Conservation (phyloP, 148 eudicot genomes). For the Heliosperma pusillum region DNA sequence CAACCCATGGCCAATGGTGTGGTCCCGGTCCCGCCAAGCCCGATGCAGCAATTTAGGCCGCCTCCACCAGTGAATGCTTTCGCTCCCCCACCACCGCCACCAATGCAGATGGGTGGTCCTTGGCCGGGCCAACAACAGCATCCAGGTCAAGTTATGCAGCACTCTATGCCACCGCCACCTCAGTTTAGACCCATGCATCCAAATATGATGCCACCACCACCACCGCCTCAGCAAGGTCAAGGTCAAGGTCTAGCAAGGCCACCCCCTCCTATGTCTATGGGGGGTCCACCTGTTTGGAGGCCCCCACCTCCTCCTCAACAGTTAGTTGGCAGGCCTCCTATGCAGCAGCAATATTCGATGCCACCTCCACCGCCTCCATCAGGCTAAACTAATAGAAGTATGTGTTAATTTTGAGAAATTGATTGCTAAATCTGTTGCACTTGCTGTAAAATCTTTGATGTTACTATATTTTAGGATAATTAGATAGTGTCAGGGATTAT, state of each 20-base stretch:
- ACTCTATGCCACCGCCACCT: slow-evolving; percentile 47
- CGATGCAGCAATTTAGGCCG: slow-evolving; percentile 45
- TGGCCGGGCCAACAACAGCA: slow-evolving; percentile 72
- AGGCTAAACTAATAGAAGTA: slow-evolving; percentile 11
- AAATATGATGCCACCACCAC: slow-evolving; percentile 76
- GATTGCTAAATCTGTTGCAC: slow-evolving; percentile 1
- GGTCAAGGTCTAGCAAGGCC: slow-evolving; percentile 33
- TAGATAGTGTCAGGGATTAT: not conserved
- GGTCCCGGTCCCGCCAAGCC: slow-evolving; percentile 51
- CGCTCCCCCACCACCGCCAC: slow-evolving; percentile 39
- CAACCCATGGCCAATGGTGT: slow-evolving; percentile 68
- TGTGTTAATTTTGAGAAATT: slow-evolving; percentile 12
- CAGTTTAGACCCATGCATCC: slow-evolving; percentile 60
- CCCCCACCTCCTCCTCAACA: slow-evolving; percentile 65
- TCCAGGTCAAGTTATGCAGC: slow-evolving; percentile 35
- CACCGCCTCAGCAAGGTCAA: slow-evolving; percentile 43
- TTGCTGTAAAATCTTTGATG: slow-evolving; percentile 20
- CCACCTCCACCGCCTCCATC: slow-evolving; percentile 50
- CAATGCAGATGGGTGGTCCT: slow-evolving; percentile 51
- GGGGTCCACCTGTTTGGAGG: slow-evolving; percentile 49
- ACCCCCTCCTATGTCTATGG: slow-evolving; percentile 55
- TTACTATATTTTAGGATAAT: slow-evolving; percentile 4
- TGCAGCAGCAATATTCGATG: slow-evolving; percentile 53
- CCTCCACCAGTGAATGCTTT: slow-evolving; percentile 37
- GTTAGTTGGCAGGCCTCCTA: slow-evolving; percentile 47